phyloP scores from a whole-genome alignment of 208 protist genomes.

The Leishmania amazonensis region DNA sequence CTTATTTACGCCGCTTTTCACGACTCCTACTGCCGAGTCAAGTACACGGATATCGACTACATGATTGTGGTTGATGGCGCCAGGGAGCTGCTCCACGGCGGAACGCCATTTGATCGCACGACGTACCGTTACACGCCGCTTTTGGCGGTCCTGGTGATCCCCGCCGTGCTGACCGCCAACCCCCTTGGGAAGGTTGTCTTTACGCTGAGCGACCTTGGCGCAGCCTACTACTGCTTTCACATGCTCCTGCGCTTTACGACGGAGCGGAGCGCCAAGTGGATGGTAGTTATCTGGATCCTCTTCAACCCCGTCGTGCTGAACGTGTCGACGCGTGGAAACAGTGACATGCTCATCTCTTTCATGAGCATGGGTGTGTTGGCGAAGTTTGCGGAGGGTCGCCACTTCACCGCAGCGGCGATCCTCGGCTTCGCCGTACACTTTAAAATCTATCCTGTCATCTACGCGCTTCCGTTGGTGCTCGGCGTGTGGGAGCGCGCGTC shows the following conservation, averaged over 20 bases:
- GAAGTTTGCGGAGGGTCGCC: conserved; percentile 54
- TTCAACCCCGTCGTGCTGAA: conserved; percentile 94
- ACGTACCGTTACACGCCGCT: conserved; percentile 97
- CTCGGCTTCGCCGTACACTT: conserved; percentile 90
- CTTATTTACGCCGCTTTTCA: conserved; percentile 83
- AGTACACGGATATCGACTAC: conserved; percentile 98
- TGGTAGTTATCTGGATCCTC: conserved; percentile 81
- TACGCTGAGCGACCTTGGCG: conserved; percentile 74
- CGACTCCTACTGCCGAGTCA: conserved; percentile 83
- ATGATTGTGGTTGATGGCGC: conserved; percentile 95
- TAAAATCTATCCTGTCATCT: conserved; percentile 95
- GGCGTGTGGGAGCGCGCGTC: conserved; percentile 52
- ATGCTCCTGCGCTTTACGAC: conserved; percentile 67
- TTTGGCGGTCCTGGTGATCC: conserved; percentile 81
- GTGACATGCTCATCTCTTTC: conserved; percentile 92
- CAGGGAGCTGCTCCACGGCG: conserved; percentile 70
- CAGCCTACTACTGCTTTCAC: conserved; percentile 69
- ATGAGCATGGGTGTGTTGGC: conserved; percentile 82
- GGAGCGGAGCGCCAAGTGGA: conserved; percentile 61
- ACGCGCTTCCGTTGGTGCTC: conserved; percentile 77
- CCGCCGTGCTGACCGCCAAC: conserved; percentile 67
- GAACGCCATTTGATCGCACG: conserved; percentile 88
- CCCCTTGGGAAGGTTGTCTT: conserved; percentile 91
- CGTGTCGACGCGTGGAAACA: conserved; percentile 94
- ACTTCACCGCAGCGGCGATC: conserved; percentile 52